Conservation (phyloP, 768 basidiomycete genomes). For the Pisolithus marmoratus region DNA sequence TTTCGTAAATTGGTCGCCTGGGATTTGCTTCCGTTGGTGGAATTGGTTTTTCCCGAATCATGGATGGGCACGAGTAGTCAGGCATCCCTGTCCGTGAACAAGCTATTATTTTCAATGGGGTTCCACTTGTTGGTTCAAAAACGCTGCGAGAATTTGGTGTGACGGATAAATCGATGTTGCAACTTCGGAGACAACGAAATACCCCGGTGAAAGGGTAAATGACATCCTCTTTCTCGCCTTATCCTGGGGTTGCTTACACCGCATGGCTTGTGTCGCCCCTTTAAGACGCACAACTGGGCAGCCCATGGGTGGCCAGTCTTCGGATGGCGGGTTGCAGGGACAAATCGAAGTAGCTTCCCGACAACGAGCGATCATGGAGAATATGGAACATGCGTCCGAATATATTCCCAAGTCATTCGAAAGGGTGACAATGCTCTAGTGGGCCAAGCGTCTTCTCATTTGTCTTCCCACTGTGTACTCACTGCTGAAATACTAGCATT, state of each 20-base stretch:
- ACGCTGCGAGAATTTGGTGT: conserved; percentile 66
- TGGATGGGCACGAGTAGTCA: conserved; percentile 41
- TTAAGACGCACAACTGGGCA: no score
- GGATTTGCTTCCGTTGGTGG: neutral
- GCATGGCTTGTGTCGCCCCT: neutral
- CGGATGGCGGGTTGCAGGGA: conserved; percentile 17
- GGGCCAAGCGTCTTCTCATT: conserved; percentile 26
- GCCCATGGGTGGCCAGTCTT: no score
- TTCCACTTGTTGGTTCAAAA: conserved; percentile 60
- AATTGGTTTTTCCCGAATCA: neutral
- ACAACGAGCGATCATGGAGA: conserved; percentile 86
- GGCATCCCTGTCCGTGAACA: conserved; percentile 72
- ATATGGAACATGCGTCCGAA: conserved; percentile 90
- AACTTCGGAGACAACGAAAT: conserved; percentile 58
- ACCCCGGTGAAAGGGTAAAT: conserved; percentile 11
- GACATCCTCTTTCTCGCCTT: no score
- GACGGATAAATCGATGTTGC: conserved; percentile 53
- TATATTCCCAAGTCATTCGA: conserved; percentile 92
- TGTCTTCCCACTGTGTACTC: neutral
- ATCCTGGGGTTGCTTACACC: neutral
- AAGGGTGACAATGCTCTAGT: conserved; percentile 95
- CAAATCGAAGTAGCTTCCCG: conserved; percentile 92
- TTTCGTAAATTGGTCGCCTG: neutral
- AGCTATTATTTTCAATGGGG: conserved; percentile 59
- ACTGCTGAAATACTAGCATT: conserved; percentile 44